phyloP scores from a whole-genome alignment of 176 grass and related monocot genomes.

The Stipa capillata region DNA sequence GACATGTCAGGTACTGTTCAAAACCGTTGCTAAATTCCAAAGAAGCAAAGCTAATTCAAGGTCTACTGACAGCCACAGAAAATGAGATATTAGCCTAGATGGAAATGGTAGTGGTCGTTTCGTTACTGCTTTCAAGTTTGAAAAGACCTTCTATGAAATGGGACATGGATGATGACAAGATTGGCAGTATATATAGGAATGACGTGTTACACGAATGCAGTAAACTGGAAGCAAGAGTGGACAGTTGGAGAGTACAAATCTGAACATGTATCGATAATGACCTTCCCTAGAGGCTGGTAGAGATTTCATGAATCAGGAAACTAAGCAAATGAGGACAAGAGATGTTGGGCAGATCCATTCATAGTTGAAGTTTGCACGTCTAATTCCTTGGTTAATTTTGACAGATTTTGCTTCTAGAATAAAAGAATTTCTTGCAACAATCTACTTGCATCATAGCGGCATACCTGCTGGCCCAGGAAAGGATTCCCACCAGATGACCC shows the following conservation, averaged over 20 bases:
- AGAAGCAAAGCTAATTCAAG: background rate
- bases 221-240: background rate
- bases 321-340: background rate
- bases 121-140: background rate
- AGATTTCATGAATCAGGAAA: background rate
- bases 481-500: slow-evolving; percentile 92
- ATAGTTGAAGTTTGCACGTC: background rate
- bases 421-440: background rate
- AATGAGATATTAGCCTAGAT: background rate
- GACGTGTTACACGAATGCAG: background rate
- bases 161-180: background rate
- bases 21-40: background rate
- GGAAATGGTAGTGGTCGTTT: background rate
- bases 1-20: background rate
- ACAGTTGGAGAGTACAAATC: slow-evolving; percentile 33
- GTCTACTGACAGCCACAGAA: slow-evolving; percentile 1
- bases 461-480: slow-evolving; percentile 98
- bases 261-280: slow-evolving; percentile 8
- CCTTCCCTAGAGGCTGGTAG: background rate
- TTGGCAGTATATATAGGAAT: slow-evolving; percentile 11
- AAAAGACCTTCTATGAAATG: background rate
- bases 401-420: background rate
- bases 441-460: background rate
- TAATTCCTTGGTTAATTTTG: background rate
- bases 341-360: background rate